These are phyloP conservation scores for Cyclanthera cordifolia DNA, from an alignment of 306 rosid species.

Conservation along the genomic window DNA sequence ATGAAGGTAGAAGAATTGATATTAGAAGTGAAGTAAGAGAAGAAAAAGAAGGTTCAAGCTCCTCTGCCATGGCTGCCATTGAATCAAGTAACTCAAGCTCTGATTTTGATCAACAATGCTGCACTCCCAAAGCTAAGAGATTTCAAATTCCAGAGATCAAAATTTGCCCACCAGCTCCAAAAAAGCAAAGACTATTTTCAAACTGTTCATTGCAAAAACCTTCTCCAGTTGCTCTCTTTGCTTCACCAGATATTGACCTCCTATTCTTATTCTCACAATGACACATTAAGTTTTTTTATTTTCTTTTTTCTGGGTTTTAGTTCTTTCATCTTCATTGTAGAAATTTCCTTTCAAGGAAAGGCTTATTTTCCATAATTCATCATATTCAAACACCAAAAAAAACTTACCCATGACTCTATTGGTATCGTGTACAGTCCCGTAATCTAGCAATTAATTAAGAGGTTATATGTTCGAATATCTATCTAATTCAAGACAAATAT, in stretches of 20 bases:
- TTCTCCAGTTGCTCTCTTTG: conserved; percentile 42
- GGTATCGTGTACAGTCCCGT: too few species aligned
- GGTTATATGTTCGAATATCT: too few species aligned
- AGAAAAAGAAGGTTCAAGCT: conserved; percentile 8
- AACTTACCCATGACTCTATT: too few species aligned
- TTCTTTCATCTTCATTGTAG: neutral
- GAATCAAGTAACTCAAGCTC: conserved; percentile 2
- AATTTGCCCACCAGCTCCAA: conserved; percentile 72
- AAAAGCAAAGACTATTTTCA: conserved; percentile 34
- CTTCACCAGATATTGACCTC: conserved; percentile 57
- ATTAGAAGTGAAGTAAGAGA: neutral
- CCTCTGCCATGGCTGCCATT: conserved; percentile 9
- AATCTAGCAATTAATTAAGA: too few species aligned
- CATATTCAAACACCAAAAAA: neutral
- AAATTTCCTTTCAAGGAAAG: neutral
- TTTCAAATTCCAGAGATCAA: conserved; percentile 48
- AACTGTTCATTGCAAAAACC: conserved; percentile 34
- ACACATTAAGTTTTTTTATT: neutral
- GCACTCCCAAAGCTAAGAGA: conserved; percentile 50
- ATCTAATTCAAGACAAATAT: too few species aligned
- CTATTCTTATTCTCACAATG: conserved; percentile 29
- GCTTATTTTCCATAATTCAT: neutral
- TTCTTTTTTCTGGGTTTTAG: neutral
- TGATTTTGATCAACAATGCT: conserved; percentile 31
- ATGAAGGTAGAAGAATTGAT: neutral